Evolutionary conservation across 2,329 filamentous ascomycete species (phyloP).

Genomic region (Verticillium albo-atrum): DNA sequence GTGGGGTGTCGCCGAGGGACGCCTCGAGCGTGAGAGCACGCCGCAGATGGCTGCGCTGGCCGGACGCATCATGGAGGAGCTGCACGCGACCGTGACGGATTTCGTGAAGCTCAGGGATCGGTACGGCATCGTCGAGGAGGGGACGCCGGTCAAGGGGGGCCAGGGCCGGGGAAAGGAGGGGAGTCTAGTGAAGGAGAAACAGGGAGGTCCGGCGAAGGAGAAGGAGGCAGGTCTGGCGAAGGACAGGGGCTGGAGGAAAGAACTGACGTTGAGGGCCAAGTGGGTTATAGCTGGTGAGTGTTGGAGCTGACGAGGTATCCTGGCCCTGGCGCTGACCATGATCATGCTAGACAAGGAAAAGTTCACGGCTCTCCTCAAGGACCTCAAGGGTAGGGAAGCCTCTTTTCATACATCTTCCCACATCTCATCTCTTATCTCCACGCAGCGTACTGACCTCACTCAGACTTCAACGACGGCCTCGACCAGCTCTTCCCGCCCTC

Average conservation of each 20-base stretch:
- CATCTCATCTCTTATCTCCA: too few species aligned
- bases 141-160: conserved; percentile 5
- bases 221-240: conserved; percentile 13
- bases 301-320: too few species aligned
- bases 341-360: conserved; percentile 35
- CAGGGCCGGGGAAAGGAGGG: neutral
- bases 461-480: conserved; percentile 43
- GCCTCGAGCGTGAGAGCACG: conserved; percentile 35
- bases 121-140: conserved; percentile 34
- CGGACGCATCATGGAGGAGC: conserved; percentile 34
- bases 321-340: neutral
- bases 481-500: conserved; percentile 40
- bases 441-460: too few species aligned
- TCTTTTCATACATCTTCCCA: too few species aligned
- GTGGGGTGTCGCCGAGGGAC: conserved; percentile 42
- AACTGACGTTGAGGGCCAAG: conserved; percentile 29
- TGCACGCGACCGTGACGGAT: conserved; percentile 39
- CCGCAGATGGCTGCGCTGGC: conserved; percentile 33
- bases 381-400: conserved; percentile 38
- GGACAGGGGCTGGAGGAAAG: conserved; percentile 28
- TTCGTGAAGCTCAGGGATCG: conserved; percentile 34
- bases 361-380: conserved; percentile 31
- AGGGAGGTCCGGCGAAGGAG: conserved; percentile 10
- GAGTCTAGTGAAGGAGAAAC: too few species aligned
- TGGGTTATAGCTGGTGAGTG: conserved; percentile 37